phyloP scores from a whole-genome alignment of 2,329 filamentous ascomycete genomes.

The Cladophialophora psammophila region DNA sequence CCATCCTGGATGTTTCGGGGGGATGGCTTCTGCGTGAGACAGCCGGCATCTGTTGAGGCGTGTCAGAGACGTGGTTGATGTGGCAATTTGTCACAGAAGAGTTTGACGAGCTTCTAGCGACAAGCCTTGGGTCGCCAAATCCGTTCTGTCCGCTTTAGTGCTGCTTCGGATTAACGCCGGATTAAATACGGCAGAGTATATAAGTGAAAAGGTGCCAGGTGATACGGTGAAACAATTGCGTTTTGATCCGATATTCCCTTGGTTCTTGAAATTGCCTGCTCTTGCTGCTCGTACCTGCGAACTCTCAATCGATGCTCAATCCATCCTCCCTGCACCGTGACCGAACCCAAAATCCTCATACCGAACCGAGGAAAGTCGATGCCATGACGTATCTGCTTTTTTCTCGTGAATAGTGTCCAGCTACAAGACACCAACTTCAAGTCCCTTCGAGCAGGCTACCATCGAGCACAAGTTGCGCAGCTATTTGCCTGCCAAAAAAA shows the following conservation, averaged over 20 bases:
- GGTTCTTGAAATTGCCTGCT: background rate
- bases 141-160: no score
- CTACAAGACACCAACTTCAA: background rate
- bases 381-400: background rate
- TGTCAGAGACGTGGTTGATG: constrained; percentile 15
- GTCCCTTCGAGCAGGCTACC: background rate
- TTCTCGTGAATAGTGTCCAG: background rate
- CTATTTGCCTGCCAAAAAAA: constrained; percentile 8
- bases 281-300: background rate
- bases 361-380: background rate
- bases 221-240: background rate
- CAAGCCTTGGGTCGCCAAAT: background rate
- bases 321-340: background rate
- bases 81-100: constrained; percentile 13
- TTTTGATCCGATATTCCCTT: background rate
- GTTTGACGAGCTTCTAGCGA: constrained; percentile 12
- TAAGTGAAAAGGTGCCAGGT: background rate
- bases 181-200: background rate
- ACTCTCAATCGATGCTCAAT: background rate
- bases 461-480: background rate
- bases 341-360: background rate
- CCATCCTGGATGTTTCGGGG: background rate
- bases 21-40: constrained; percentile 12
- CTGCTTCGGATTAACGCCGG: background rate
- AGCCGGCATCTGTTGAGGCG: constrained; percentile 1